Conservation (phyloP, 495 filamentous ascomycete species). For the Lepraria neglecta region DNA sequence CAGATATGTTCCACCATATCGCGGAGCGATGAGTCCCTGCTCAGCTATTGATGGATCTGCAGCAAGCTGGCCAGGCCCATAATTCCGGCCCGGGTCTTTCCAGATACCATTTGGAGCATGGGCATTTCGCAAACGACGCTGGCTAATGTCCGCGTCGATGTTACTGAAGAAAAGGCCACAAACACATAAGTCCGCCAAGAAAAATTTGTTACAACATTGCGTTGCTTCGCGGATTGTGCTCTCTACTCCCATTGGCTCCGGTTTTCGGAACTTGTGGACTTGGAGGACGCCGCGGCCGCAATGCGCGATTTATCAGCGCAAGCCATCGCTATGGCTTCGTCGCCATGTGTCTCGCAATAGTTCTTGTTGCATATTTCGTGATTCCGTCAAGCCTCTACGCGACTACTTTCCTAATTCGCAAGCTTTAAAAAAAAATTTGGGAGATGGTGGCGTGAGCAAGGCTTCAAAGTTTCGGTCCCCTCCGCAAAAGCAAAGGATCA, state of each 20-base stretch:
- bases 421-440: neutral
- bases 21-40: neutral
- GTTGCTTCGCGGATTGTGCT: no score
- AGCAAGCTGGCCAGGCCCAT: neutral
- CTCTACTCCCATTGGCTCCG: no score
- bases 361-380: neutral
- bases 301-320: slow-evolving; percentile 11
- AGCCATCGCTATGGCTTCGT: neutral
- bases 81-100: neutral
- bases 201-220: no score
- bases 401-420: neutral
- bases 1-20: neutral
- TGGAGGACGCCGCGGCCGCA: neutral
- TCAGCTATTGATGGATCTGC: neutral
- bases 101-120: neutral
- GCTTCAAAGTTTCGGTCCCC: neutral
- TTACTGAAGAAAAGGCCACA: neutral
- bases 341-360: neutral
- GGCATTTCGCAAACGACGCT: neutral
- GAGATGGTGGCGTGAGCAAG: neutral
- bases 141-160: neutral
- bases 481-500: neutral
- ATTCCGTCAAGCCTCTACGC: neutral
- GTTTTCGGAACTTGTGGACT: no score
- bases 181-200: no score